A percentile compares a stretch with the other conserved stretches of the same genome.
These are phyloP conservation scores for Hypoxylon subgilvum DNA, from an alignment of 495 filamentous ascomycete genomes.

Conservation along the genomic window DNA sequence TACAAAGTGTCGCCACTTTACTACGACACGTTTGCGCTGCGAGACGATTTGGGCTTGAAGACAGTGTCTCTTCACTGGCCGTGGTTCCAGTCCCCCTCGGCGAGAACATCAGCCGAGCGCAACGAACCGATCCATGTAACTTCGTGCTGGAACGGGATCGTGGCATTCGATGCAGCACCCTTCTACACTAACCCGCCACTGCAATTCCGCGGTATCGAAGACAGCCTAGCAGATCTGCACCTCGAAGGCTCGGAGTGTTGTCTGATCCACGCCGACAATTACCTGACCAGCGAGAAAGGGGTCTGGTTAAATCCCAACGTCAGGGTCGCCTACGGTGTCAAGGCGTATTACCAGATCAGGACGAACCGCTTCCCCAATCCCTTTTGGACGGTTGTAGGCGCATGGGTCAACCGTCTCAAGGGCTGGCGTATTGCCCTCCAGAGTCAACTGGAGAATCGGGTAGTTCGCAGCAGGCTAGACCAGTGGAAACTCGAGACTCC, in stretches of 20 bases:
- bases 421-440: slow-evolving; percentile 54
- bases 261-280: slow-evolving; percentile 80
- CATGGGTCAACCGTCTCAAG: slow-evolving; percentile 65
- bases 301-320: slow-evolving; percentile 81
- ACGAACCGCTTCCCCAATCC: slow-evolving; percentile 42
- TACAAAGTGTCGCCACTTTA: slow-evolving; percentile 70
- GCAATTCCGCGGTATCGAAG: slow-evolving; percentile 73
- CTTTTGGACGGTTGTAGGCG: slow-evolving; percentile 39
- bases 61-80: slow-evolving; percentile 66
- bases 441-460: slow-evolving; percentile 45
- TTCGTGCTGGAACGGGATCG: slow-evolving; percentile 87
- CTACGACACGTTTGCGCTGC: slow-evolving; percentile 87
- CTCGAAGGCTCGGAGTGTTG: slow-evolving; percentile 85
- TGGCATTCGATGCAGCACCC: slow-evolving; percentile 51
- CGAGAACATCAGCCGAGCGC: slow-evolving; percentile 62
- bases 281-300: slow-evolving; percentile 57
- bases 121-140: slow-evolving; percentile 68
- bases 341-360: slow-evolving; percentile 63
- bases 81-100: slow-evolving; percentile 69
- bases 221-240: slow-evolving; percentile 69
- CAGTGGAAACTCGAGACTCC: slow-evolving; percentile 48
- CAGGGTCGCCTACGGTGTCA: slow-evolving; percentile 70
- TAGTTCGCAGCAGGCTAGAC: slow-evolving; percentile 49
- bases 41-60: slow-evolving; percentile 69
- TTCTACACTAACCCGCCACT: slow-evolving; percentile 61